Evolutionary conservation across 1,284 basidiomycete genomes (phyloP), one percentile per base, ranked within the genome.

Genomic region (Ceratobasidium sp.): DNA sequence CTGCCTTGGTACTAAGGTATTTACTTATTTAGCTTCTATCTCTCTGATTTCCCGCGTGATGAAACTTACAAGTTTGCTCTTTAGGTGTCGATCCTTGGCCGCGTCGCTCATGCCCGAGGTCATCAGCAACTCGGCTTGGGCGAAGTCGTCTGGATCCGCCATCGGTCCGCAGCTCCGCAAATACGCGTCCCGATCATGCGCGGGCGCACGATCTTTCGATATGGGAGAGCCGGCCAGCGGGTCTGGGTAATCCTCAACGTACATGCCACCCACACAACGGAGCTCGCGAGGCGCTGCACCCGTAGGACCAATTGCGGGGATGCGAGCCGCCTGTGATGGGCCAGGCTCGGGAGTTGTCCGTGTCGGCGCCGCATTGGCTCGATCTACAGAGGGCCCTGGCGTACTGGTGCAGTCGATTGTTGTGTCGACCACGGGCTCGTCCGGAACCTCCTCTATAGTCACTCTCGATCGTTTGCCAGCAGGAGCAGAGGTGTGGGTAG

Each of bases 61-160:
- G 50, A 23, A 2, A 54, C 63, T 66, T 26, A 66, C 63, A 4
- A 54, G 18, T 41, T 26, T 28, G n/a, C 63, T 66, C 38, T 66
- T 52, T 26, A 66, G 49, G 8, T 35, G 35, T 8, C 35, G 38
- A 13, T 54, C 44, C 14, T 30, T 16, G 3, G 26, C 35, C 0
- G 2, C 35, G 26, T 66, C 30, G 8, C 32, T 35, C 21, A 54
- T 4, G 1, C 66, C 54, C 2, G 54, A 18, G 3, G 66, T 55
- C 50, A 69, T 57, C 23, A 69, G 43, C 28, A 69, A 35, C 26
- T 69, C 54, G 11, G 66, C 66, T 8, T 46, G 23, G n/a, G 55
- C 66, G 28, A 69, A 69, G 14, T 32, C 8, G 8, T 35, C 14
- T 13, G 66, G 52, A 26, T 69, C 18, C 8, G 49, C 66, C 21